Conservation (phyloP, 805 yeast species). For the Candida sithepensis region DNA sequence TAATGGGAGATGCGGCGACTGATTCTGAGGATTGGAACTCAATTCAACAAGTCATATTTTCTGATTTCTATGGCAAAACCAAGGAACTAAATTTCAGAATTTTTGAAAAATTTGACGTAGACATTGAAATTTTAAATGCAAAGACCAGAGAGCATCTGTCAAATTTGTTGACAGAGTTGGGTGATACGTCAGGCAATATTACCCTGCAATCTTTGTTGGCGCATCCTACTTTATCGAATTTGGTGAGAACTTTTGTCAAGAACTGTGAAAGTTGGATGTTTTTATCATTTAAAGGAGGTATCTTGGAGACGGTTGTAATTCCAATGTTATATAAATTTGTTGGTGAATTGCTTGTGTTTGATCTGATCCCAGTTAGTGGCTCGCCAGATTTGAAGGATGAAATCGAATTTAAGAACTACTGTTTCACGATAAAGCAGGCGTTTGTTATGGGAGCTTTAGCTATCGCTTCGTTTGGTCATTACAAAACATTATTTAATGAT, state of each 20-base stretch:
- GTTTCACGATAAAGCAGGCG: slow-evolving; percentile 22
- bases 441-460: slow-evolving; percentile 25
- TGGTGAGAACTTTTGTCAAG: slow-evolving; percentile 25
- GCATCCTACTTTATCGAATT: slow-evolving; percentile 16
- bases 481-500: slow-evolving; percentile 22
- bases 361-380: not conserved
- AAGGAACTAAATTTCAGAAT: slow-evolving; percentile 16
- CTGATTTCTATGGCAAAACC: slow-evolving; percentile 19
- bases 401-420: slow-evolving; percentile 13
- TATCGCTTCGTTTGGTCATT: slow-evolving; percentile 24
- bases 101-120: slow-evolving; percentile 19
- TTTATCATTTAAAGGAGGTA: slow-evolving; percentile 21
- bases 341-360: slow-evolving; percentile 21
- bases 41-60: slow-evolving; percentile 25
- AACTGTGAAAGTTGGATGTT: slow-evolving; percentile 15
- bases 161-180: slow-evolving; percentile 17
- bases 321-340: slow-evolving; percentile 24
- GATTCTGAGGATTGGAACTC: slow-evolving; percentile 17
- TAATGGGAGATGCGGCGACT: slow-evolving; percentile 22
- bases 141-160: slow-evolving; percentile 8
- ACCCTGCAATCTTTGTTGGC: slow-evolving; percentile 19
- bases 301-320: slow-evolving; percentile 22
- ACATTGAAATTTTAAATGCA: not conserved
- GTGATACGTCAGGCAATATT: slow-evolving; percentile 2
- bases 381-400: slow-evolving; percentile 4